Conservation (phyloP, 208 protist genomes). For the Trypanosoma conorhini region DNA sequence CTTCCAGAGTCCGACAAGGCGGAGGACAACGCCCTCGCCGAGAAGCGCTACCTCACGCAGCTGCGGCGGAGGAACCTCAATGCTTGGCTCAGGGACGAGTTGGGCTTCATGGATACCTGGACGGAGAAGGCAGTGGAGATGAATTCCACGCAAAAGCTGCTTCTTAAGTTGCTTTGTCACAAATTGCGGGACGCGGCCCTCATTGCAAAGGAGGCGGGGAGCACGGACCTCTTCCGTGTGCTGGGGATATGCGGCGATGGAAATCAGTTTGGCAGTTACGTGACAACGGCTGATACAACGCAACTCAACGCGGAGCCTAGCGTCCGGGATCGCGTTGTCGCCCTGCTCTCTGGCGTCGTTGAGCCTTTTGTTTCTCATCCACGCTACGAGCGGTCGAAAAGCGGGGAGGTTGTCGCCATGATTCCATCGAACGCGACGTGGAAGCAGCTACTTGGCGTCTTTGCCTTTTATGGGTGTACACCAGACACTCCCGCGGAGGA, state of each 20-base stretch:
- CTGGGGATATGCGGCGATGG: conserved; percentile 81
- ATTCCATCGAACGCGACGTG: conserved; percentile 72
- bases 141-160: conserved; percentile 54
- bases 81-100: conserved; percentile 68
- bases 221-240: conserved; percentile 65
- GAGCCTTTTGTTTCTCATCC: conserved; percentile 77
- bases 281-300: conserved; percentile 51
- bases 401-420: conserved; percentile 20
- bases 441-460: conserved; percentile 90
- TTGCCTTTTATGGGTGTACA: conserved; percentile 85
- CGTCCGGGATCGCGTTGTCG: conserved; percentile 74
- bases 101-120: conserved; percentile 40
- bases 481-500: conserved; percentile 80
- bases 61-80: conserved; percentile 76
- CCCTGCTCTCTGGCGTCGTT: conserved; percentile 79
- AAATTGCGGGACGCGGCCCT: conserved; percentile 63
- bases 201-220: conserved; percentile 41
- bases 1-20: conserved; percentile 71
- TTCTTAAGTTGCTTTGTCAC: conserved; percentile 79
- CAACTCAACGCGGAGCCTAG: conserved; percentile 43
- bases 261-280: conserved; percentile 82
- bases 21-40: conserved; percentile 60
- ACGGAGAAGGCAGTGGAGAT: conserved; percentile 13
- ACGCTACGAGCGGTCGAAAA: conserved; percentile 41
- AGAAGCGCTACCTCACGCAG: conserved; percentile 72